Base-by-base conservation (phyloP, 192 early-diverging fungal genomes). In the Lunasporangiospora selenospora region DNA sequence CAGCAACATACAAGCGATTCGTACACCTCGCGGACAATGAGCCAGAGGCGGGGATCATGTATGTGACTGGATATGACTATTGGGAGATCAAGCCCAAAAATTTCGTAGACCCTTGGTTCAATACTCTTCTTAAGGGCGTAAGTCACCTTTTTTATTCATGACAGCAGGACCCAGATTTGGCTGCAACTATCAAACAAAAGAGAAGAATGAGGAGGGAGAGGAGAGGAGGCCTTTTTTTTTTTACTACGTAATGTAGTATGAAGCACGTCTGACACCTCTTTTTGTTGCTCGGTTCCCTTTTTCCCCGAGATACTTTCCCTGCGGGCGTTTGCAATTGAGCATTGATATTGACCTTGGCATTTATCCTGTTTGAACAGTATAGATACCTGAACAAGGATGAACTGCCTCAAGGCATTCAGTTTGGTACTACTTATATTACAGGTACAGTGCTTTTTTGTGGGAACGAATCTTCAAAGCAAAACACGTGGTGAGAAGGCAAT, bases 51-150 rank as follows among this genome's bases (percentile, higher is more conserved):
- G 87, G 87, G 26, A 54, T 89, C 53, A 81, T 81, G 85, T 77
- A 56, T 40, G 36, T 83, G 42, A 67, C 58, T 12, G 81, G 73
- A 2, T 76, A 77, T 42, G 85, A 90, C 50, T 88, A 81, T 48
- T 90, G 77, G 73, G 83, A 86, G 31, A 63, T 70, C 32, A 62
- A 77, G 34, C 78, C 78, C 18, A 70, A 78, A 39, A 67, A 71
- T 34, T 83, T 80, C 50, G 62, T 75, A 8, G 77, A 89, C n/a
- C 89, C 89, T 6, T 90, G 85, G 85, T 90, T 88, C 60, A 77
- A 76, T 15, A 53, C 67, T 33, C 43, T 87, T 44, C 65, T 83
- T 16, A 67, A 73, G 34, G 77, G 79, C 58, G 84, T 84, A 81
- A 46, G 58, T 49, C 11, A 44, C 24, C 3, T 42, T 19, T 23